phyloP scores from a whole-genome alignment of 768 basidiomycete genomes.

The Lepiota venenata region DNA sequence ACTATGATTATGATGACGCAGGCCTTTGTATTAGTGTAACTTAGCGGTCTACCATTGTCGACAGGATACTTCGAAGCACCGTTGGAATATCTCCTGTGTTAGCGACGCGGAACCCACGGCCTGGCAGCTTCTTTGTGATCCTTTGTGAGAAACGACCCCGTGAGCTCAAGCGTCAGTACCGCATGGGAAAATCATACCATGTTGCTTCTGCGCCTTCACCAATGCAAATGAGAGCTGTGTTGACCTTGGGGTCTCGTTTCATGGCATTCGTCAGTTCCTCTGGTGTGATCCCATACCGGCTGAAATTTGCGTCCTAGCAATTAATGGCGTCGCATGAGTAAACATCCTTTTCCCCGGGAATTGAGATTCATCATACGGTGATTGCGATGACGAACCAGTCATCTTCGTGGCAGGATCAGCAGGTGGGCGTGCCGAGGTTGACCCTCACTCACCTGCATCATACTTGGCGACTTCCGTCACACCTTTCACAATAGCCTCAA shows the following conservation, averaged over 20 bases:
- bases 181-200: conserved; percentile 39
- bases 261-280: conserved; percentile 56
- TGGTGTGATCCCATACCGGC: conserved; percentile 55
- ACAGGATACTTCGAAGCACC: conserved; percentile 59
- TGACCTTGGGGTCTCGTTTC: conserved; percentile 59
- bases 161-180: background rate
- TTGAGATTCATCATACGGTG: conserved; percentile 32
- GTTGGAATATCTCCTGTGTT: conserved; percentile 65
- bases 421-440: background rate
- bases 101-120: conserved; percentile 53
- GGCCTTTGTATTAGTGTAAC: too few relatives aligned
- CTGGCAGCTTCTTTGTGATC: conserved; percentile 60
- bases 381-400: conserved; percentile 73
- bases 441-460: conserved; percentile 44
- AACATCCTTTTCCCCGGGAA: background rate
- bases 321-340: background rate
- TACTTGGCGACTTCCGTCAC: conserved; percentile 58
- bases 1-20: too few relatives aligned
- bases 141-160: conserved; percentile 25
- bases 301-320: conserved; percentile 60
- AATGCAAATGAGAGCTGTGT: conserved; percentile 65
- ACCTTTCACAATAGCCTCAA: conserved; percentile 63
- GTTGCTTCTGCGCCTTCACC: conserved; percentile 64
- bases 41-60: conserved; percentile 47
- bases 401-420: conserved; percentile 29